Percentiles rank a stretch among this genome's conserved stretches.
Conservation (phyloP, 2,329 filamentous ascomycete genomes). For the Ciborinia camelliae region DNA sequence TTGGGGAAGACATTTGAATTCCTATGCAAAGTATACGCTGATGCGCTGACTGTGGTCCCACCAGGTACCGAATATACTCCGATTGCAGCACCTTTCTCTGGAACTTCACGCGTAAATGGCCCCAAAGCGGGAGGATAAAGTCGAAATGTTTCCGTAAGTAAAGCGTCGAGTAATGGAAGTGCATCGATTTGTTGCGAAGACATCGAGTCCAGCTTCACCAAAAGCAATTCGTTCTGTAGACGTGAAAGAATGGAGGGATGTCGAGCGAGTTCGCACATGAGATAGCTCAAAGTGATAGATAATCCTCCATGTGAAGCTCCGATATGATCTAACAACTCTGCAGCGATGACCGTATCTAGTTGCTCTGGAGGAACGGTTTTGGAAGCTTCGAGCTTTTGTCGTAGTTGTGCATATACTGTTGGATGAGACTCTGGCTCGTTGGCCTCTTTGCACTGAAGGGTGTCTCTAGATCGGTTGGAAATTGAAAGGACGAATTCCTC, state of each 20-base stretch:
- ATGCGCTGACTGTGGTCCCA: slow-evolving; percentile 22
- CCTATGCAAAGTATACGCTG: neutral
- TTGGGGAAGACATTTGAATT: slow-evolving; percentile 43
- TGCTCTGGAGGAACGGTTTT: neutral
- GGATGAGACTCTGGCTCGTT: neutral
- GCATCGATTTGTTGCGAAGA: slow-evolving; percentile 41
- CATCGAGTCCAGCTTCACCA: neutral
- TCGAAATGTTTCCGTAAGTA: slow-evolving; percentile 55
- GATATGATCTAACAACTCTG: slow-evolving; percentile 70
- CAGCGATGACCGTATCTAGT: slow-evolving; percentile 46
- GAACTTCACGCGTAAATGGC: slow-evolving; percentile 43
- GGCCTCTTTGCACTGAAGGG: neutral
- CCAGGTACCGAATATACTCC: neutral
- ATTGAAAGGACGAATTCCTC: neutral
- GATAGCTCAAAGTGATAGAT: slow-evolving; percentile 61
- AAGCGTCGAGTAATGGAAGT: slow-evolving; percentile 50
- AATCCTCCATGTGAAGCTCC: slow-evolving; percentile 74
- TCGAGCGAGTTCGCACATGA: slow-evolving; percentile 53
- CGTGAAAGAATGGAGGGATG: slow-evolving; percentile 34
- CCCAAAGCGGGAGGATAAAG: slow-evolving; percentile 53
- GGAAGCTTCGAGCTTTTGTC: neutral
- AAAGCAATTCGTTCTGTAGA: slow-evolving; percentile 6
- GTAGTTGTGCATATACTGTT: neutral
- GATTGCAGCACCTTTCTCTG: slow-evolving; percentile 6
- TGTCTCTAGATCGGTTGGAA: neutral